Conservation (phyloP, 2,329 filamentous ascomycete genomes). For the Escovopsis weberi region DNA sequence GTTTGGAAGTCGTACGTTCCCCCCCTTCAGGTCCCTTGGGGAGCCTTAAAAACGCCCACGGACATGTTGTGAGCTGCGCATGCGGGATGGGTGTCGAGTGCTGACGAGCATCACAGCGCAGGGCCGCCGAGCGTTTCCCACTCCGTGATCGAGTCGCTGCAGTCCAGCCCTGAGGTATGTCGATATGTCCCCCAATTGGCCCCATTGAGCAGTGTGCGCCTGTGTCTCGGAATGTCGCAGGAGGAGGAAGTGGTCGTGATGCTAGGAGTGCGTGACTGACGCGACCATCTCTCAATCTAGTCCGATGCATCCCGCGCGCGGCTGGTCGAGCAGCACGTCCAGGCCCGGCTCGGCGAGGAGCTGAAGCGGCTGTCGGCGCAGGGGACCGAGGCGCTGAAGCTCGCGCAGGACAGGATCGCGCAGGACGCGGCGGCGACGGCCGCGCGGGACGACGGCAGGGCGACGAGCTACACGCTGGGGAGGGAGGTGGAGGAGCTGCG, state of each 20-base stretch:
- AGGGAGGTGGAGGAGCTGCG: constrained; percentile 46
- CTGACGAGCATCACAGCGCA: constrained; percentile 17
- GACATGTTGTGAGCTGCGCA: too few species aligned
- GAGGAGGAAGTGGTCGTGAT: too few species aligned
- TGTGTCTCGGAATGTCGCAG: too few species aligned
- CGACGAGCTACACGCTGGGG: constrained; percentile 35
- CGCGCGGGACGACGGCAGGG: constrained; percentile 14
- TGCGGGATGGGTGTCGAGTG: neutral
- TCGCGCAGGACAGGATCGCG: constrained; percentile 51
- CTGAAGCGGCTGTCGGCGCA: constrained; percentile 64
- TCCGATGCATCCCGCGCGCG: constrained; percentile 78
- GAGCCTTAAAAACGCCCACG: too few species aligned
- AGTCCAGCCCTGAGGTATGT: constrained; percentile 71
- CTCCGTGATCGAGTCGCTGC: constrained; percentile 67
- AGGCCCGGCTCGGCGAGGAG: constrained; percentile 73
- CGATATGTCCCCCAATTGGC: constrained; percentile 34
- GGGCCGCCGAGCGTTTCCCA: constrained; percentile 52
- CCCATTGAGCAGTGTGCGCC: neutral
- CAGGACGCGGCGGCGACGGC: constrained; percentile 45
- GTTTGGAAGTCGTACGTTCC: constrained; percentile 41
- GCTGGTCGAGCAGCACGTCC: constrained; percentile 73
- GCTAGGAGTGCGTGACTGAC: neutral
- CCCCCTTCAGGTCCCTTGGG: too few species aligned
- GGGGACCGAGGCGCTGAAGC: constrained; percentile 53
- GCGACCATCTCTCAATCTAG: constrained; percentile 30